Base-by-base conservation (phyloP, 164 flowering plant genomes). In the Hamamelis virginiana region DNA sequence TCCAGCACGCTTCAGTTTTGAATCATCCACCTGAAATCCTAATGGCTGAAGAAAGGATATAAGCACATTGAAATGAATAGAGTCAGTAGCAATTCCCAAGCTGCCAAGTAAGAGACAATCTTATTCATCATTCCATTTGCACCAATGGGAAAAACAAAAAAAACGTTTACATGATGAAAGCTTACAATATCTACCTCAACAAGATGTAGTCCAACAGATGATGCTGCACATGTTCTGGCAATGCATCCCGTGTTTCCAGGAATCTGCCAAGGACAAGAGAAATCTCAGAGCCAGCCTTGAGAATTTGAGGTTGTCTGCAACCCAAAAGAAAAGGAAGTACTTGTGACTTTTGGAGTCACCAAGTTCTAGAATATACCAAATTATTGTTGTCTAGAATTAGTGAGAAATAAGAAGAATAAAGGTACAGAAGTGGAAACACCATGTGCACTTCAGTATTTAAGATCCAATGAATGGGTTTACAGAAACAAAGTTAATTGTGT, bases 161-260 rank as follows among this genome's bases (percentile, higher is more conserved):
- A 8, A 25, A 4, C 8, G 28, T 59, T 3, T 26, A 33, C 41
- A 33, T 33, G 14, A 62, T 55, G 56, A 9, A 16, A 60, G 45
- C 16, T 4, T n/a, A 66, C 8, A 46, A 48, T 48, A 45, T 22
- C 18, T 51, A 94, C 98, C 96, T 84, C 98, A 73, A 92, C 88
- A 65, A 94, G 82, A 77, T 94, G 98, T 21, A 94, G 80, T 26
- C 92, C 91, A 80, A 90, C 96, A 68, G 90, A 90, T 47, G 98
- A 85, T 38, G 98, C 98, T 43, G 98, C 97, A 86, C 97, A 92
- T 55, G 95, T 94, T 84, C 98, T 88, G 16, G 98, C 98, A 75
- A 90, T 89, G 83, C 83, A 84, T 66, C 98, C 98, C 11, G 94
- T 85, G 74, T 94, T 94, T 73, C 98, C 98, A 79, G 98, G 97